A percentile compares a stretch with the other conserved stretches of the same genome.
Conservation (phyloP, 2,329 filamentous ascomycete species). For the Metarhizium sp. region DNA sequence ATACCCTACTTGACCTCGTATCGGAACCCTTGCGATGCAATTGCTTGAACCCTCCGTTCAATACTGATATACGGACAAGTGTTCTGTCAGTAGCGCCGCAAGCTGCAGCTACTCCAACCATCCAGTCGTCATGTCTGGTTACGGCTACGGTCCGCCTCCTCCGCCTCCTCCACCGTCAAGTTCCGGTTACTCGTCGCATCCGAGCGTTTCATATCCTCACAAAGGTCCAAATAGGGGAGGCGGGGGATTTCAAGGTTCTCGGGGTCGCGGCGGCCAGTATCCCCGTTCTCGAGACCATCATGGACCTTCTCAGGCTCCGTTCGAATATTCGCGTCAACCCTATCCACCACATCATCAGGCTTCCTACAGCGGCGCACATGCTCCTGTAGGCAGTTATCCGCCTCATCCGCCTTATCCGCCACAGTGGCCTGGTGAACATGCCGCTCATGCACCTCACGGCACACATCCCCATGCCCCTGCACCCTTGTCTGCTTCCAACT, state of each 20-base stretch:
- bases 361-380: conserved; percentile 24
- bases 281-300: conserved; percentile 32
- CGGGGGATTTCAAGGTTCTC: conserved; percentile 25
- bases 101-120: conserved; percentile 2
- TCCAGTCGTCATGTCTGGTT: conserved; percentile 31
- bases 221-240: conserved; percentile 30
- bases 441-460: conserved; percentile 25
- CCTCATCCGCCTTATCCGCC: conserved; percentile 26
- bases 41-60: neutral
- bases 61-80: conserved; percentile 10
- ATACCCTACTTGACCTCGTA: neutral
- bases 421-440: conserved; percentile 32
- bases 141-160: conserved; percentile 41
- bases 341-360: conserved; percentile 22
- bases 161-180: conserved; percentile 30
- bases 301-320: conserved; percentile 26
- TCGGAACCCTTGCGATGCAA: neutral
- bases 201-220: conserved; percentile 27
- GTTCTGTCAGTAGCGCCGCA: conserved; percentile 8
- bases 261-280: conserved; percentile 31
- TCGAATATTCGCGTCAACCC: conserved; percentile 33
- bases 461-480: conserved; percentile 35
- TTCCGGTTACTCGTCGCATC: conserved; percentile 28
- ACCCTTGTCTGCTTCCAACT: conserved; percentile 43
- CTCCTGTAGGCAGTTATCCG: conserved; percentile 26